Conservation (phyloP, 2,329 filamentous ascomycete species). For the Cyanodermella asteris region DNA sequence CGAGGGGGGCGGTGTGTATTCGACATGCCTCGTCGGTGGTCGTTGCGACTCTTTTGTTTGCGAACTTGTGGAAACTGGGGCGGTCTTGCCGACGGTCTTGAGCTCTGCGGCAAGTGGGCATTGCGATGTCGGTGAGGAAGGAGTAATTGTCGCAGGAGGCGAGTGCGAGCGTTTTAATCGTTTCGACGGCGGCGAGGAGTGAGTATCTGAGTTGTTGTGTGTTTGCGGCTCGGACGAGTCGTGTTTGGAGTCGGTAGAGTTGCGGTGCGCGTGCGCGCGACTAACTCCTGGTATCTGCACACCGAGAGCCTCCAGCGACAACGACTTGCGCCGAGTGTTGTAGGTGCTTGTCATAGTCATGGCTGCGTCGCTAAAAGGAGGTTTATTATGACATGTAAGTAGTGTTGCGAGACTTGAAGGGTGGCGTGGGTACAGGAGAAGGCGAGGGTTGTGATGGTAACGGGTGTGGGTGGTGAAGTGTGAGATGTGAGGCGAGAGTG, state of each 20-base stretch:
- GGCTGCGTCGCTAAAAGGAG: conserved; percentile 4
- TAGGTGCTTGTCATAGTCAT: conserved; percentile 65
- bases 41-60: too few relatives aligned
- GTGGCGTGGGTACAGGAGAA: too few relatives aligned
- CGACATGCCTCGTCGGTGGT: too few relatives aligned
- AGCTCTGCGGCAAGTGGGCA: conserved; percentile 23
- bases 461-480: too few relatives aligned
- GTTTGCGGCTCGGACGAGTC: conserved; percentile 24
- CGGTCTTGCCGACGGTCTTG: conserved; percentile 26
- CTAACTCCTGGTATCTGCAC: conserved; percentile 53
- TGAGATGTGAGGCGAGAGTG: too few relatives aligned
- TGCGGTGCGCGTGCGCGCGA: conserved; percentile 33
- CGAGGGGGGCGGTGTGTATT: conserved; percentile 64
- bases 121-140: conserved; percentile 14
- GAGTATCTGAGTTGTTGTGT: too few relatives aligned
- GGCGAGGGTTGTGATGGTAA: too few relatives aligned
- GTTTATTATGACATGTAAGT: too few relatives aligned
- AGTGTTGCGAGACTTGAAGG: too few relatives aligned
- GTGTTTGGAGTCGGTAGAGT: conserved; percentile 38
- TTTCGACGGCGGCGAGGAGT: conserved; percentile 39
- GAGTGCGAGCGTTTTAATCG: conserved; percentile 58
- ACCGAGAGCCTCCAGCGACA: conserved; percentile 79
- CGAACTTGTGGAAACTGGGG: too few relatives aligned
- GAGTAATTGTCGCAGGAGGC: conserved; percentile 12
- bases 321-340: conserved; percentile 88